Evolutionary conservation across 768 basidiomycete genomes (phyloP).

Genomic region (Mycena leptocephala): DNA sequence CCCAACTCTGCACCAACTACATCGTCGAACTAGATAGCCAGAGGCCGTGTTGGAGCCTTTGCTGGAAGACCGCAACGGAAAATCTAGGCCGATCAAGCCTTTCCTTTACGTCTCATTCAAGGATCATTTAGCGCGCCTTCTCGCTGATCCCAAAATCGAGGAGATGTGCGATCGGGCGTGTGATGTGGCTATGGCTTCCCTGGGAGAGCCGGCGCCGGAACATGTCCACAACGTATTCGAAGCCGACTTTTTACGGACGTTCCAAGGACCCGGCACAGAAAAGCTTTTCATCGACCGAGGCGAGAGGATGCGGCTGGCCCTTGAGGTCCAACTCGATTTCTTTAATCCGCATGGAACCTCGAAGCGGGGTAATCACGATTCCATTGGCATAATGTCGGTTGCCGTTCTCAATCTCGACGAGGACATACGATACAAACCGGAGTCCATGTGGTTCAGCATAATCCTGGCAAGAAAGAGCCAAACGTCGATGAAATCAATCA

Average conservation of each 20-base stretch:
- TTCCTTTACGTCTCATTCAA: slow-evolving; percentile 31
- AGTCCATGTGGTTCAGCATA: slow-evolving; percentile 52
- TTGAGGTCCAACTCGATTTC: slow-evolving; percentile 50
- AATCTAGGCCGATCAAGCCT: slow-evolving; percentile 34
- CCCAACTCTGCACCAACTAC: slow-evolving; percentile 21
- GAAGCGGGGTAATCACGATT: slow-evolving; percentile 43
- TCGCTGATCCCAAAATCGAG: slow-evolving; percentile 27
- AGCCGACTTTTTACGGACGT: slow-evolving; percentile 41
- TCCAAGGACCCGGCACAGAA: slow-evolving; percentile 38
- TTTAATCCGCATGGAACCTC: slow-evolving; percentile 51
- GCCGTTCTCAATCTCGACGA: slow-evolving; percentile 52
- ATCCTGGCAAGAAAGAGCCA: slow-evolving; percentile 50
- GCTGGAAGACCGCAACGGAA: background rate
- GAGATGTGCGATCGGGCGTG: slow-evolving; percentile 27
- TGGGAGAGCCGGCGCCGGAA: background rate
- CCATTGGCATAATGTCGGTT: slow-evolving; percentile 50
- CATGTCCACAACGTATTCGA: slow-evolving; percentile 36
- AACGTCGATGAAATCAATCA: slow-evolving; percentile 46
- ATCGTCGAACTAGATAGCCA: background rate
- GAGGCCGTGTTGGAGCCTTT: background rate
- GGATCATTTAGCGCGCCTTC: slow-evolving; percentile 33
- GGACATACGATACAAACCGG: slow-evolving; percentile 47
- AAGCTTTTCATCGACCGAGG: slow-evolving; percentile 37
- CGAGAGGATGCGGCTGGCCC: slow-evolving; percentile 33
- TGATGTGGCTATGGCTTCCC: slow-evolving; percentile 24